These are phyloP conservation scores for Dactylis glomerata DNA, from an alignment of 176 grass and related monocot species.

Conservation along the genomic window DNA sequence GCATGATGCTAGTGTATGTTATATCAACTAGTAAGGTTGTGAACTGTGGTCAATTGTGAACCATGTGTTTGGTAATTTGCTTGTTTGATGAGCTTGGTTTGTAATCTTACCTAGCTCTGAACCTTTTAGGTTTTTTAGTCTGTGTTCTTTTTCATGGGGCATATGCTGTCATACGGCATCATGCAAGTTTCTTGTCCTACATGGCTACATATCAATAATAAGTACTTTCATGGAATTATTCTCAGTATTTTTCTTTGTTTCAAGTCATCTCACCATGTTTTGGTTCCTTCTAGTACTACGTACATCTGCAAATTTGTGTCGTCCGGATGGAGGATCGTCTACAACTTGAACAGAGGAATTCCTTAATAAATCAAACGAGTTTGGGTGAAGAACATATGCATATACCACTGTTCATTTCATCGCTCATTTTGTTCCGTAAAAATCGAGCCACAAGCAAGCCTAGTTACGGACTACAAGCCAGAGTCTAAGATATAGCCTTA, in stretches of 20 bases:
- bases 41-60: background rate
- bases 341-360: too few species aligned
- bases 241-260: background rate
- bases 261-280: background rate
- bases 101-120: slow-evolving; percentile 15
- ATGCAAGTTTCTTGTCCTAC: slow-evolving; percentile 33
- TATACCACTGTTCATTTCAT: background rate
- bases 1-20: slow-evolving; percentile 9
- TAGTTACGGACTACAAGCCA: too few species aligned
- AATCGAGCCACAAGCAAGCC: background rate
- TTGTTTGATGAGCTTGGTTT: slow-evolving; percentile 31
- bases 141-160: slow-evolving; percentile 6
- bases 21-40: background rate
- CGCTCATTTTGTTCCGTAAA: background rate
- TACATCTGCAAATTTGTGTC: background rate
- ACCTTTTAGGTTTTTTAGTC: slow-evolving; percentile 17
- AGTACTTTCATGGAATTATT: slow-evolving; percentile 30
- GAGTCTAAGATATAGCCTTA: too few species aligned
- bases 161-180: slow-evolving; percentile 26
- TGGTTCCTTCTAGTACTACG: background rate
- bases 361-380: background rate
- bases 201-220: slow-evolving; percentile 45
- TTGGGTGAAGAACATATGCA: background rate
- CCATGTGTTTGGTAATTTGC: background rate
- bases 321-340: too few species aligned